Evolutionary conservation across 2,329 filamentous ascomycete species (phyloP), one percentile per base, ranked within the genome.

Genomic region (Plectosphaerella sp.): DNA sequence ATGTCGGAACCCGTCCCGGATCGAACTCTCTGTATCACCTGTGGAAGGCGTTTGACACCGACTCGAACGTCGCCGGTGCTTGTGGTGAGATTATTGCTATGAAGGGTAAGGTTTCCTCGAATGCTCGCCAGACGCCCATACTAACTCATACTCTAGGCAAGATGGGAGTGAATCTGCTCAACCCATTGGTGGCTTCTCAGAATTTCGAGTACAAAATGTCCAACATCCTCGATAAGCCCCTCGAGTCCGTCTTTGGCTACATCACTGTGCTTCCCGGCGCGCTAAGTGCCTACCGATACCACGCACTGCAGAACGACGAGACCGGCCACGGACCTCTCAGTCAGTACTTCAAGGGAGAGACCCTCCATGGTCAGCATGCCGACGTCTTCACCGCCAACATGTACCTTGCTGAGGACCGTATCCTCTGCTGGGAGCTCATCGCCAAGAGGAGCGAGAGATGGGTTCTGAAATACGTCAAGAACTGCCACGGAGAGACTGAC

Each of bases 131-230:
- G n/a, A n/a, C n/a, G n/a, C n/a, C n/a, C n/a, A n/a, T n/a, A n/a
- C n/a, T 33, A 12, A 33, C 28, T 33, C 11, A 5, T 28, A 3
- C 28, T 33, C 4, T 33, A 33, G 94, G 94, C 8, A 90, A 87
- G 59, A 85, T 82, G 22, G 92, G 91, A 64, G 75, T 84, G 5
- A 91, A 93, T 57, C 78, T 99, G 15, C 75, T 99, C 45, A 99
- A 99, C 63, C 94, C 94, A 0, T 78, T 99, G 6, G 93, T 99
- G 15, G 94, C 94, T 0, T 96, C 91, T 45, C 94, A 99, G 64
- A 99, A 99, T 67, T 99, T 99, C 60, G 94, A 99, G 75, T 99
- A 99, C 77, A 99, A 99, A 72, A 97, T 99, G 91, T 96, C 91
- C 41, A 99, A 99, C 63, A 99, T 99, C 62, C 78, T 99, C 24